Base-by-base conservation (phyloP, 768 basidiomycete species). In the Termitomyces sp. region DNA sequence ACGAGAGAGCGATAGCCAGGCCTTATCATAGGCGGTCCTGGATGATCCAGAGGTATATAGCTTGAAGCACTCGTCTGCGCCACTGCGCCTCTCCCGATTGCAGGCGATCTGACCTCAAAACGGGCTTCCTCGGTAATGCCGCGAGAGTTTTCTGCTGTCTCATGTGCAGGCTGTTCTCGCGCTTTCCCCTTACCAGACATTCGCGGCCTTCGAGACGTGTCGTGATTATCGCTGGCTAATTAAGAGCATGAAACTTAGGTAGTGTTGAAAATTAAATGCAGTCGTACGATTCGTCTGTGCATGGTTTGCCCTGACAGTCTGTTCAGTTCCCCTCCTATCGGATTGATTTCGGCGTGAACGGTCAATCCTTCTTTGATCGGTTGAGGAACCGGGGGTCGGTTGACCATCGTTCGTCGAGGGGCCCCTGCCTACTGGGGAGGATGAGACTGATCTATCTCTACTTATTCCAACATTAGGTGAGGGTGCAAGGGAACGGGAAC, bases 1-100 rank as follows among this genome's bases (percentile, higher is more conserved):
- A 72, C 68, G 34, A 83, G 70, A 59, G 68, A 77, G 59, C 72
- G 74, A 58, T 73, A 68, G 35, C 65, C 58, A 39, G 46, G 47
- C 17, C 56, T 52, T 34, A 46, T 48, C 25, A 12, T 28, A 44
- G 44, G 45, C 17, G 51, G 25, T 17, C 21, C 51, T 8, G 21
- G 19, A 8, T n/a, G 14, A 49, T 35, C 27, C 9, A 25, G 4
- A 7, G 37, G 41, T 16, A 19, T 16, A 21, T 45, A 30, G 19
- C 19, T 7, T 47, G 21, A 44, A 7, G 30, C 39, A 14, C 16
- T 57, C 19, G 23, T 10, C 32, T 59, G 57, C 47, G 59, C 49
- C 47, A 61, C 55, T 45, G 28, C 16, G 5, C 3, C 37, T 17
- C 19, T 11, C 44, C n/a, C 45, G 17, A 11, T 40, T 19, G 41